phyloP scores from a whole-genome alignment of 2,329 filamentous ascomycete species.

The Chaetothyriales sp. region DNA sequence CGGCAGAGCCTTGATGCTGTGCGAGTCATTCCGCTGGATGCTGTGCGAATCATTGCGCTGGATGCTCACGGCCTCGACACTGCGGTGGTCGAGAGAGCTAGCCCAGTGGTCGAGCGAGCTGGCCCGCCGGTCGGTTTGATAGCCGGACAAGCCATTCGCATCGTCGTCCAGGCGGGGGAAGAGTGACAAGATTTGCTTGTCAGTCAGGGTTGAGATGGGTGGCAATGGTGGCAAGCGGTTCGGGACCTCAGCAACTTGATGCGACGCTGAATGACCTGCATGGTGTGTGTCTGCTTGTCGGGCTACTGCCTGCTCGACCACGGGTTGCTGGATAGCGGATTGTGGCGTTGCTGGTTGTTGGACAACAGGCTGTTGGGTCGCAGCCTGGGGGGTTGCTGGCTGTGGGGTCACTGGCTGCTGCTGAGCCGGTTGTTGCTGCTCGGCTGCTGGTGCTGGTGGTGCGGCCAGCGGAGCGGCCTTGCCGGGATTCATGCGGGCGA shows the following conservation, averaged over 20 bases:
- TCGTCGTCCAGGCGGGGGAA: constrained; percentile 4
- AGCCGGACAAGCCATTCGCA: neutral
- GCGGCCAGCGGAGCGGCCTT: constrained; percentile 18
- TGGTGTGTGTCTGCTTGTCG: too few relatives aligned
- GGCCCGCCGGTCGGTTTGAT: neutral
- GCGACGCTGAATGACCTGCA: constrained; percentile 11
- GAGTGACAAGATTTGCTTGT: constrained; percentile 14
- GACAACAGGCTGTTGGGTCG: too few relatives aligned
- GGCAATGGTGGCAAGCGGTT: constrained; percentile 19
- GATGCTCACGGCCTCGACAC: neutral
- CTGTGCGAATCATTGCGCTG: constrained; percentile 1
- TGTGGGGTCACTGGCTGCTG: too few relatives aligned
- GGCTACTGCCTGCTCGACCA: too few relatives aligned
- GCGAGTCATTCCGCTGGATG: neutral
- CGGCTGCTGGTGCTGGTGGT: constrained; percentile 4
- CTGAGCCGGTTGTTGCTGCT: constrained; percentile 1
- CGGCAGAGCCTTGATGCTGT: constrained; percentile 8
- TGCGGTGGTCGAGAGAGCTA: constrained; percentile 1
- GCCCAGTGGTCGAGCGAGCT: constrained; percentile 1
- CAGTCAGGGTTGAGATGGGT: constrained; percentile 21
- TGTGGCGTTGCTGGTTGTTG: too few relatives aligned
- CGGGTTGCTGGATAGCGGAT: too few relatives aligned
- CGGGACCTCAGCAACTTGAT: constrained; percentile 14
- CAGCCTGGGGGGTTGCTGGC: too few relatives aligned
- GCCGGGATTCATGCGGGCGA: constrained; percentile 33